phyloP scores from a whole-genome alignment of 2,329 filamentous ascomycete species.

The Pseudomassariella vexata region DNA sequence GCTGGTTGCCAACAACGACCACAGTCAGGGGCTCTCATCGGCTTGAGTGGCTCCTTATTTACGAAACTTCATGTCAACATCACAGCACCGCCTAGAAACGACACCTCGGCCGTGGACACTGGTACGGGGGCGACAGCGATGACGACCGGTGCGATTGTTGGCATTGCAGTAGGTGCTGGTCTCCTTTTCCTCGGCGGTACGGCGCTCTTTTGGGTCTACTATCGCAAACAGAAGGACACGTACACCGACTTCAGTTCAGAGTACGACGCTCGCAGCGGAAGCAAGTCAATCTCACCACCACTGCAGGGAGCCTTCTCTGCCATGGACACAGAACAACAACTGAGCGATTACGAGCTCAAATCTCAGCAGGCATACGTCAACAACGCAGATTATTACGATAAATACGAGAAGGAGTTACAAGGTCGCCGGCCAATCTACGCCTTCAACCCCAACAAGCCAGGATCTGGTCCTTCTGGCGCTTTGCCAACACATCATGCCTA shows the following conservation, averaged over 20 bases:
- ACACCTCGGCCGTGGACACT: conserved; percentile 15
- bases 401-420: conserved; percentile 25
- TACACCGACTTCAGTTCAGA: conserved; percentile 20
- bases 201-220: conserved; percentile 42
- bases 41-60: conserved; percentile 39
- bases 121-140: conserved; percentile 25
- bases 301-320: conserved; percentile 9
- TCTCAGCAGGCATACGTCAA: conserved; percentile 18
- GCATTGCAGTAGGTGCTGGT: conserved; percentile 42
- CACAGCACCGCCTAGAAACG: conserved; percentile 23
- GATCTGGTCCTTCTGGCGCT: conserved; percentile 19
- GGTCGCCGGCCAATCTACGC: conserved; percentile 16
- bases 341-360: conserved; percentile 21
- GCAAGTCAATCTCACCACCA: conserved; percentile 18
- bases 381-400: conserved; percentile 35
- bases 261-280: conserved; percentile 14
- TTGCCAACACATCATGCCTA: conserved; percentile 46
- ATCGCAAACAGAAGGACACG: conserved; percentile 33
- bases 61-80: conserved; percentile 30
- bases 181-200: conserved; percentile 35
- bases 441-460: conserved; percentile 18
- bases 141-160: conserved; percentile 44
- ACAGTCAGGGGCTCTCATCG: conserved; percentile 27
- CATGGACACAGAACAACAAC: conserved; percentile 7
- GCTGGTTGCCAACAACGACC: conserved; percentile 43